Evolutionary conservation across 768 basidiomycete genomes (phyloP).

Genomic region (Candolleomyces aberdarensis): DNA sequence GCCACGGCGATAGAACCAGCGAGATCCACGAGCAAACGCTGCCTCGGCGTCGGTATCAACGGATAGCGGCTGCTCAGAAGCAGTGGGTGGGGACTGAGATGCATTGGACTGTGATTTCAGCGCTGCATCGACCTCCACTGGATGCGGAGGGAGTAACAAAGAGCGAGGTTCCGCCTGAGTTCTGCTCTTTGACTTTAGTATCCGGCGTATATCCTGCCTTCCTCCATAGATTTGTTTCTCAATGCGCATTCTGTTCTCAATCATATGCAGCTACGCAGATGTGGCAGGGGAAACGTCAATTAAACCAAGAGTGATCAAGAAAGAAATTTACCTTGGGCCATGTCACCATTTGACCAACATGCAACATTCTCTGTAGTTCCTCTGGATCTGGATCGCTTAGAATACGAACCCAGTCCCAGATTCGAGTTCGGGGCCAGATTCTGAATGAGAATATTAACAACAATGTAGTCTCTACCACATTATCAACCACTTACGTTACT

Average conservation of each 20-base stretch:
- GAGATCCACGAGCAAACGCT: constrained; percentile 58
- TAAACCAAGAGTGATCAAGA: background rate
- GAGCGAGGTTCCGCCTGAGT: constrained; percentile 19
- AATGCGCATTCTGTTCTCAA: constrained; percentile 84
- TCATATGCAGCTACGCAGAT: constrained; percentile 75
- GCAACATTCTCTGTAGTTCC: constrained; percentile 84
- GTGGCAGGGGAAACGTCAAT: background rate
- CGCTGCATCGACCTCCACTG: constrained; percentile 7
- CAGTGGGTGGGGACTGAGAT: constrained; percentile 30
- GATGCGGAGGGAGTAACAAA: constrained; percentile 13
- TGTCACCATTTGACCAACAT: constrained; percentile 85
- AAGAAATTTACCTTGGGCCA: constrained; percentile 81
- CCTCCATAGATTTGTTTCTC: constrained; percentile 82
- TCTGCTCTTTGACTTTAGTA: constrained; percentile 36
- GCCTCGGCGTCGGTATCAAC: constrained; percentile 80
- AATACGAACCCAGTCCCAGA: constrained; percentile 83
- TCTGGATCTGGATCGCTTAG: constrained; percentile 78
- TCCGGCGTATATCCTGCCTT: constrained; percentile 64
- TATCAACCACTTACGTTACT: constrained; percentile 62
- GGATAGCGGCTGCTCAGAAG: constrained; percentile 56
- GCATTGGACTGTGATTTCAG: constrained; percentile 10
- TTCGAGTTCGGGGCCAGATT: constrained; percentile 81
- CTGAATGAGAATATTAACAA: constrained; percentile 30
- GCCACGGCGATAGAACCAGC: constrained; percentile 53
- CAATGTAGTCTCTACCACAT: background rate